phyloP scores from a whole-genome alignment of 75 land plant species.

The Larix kaempferi region DNA sequence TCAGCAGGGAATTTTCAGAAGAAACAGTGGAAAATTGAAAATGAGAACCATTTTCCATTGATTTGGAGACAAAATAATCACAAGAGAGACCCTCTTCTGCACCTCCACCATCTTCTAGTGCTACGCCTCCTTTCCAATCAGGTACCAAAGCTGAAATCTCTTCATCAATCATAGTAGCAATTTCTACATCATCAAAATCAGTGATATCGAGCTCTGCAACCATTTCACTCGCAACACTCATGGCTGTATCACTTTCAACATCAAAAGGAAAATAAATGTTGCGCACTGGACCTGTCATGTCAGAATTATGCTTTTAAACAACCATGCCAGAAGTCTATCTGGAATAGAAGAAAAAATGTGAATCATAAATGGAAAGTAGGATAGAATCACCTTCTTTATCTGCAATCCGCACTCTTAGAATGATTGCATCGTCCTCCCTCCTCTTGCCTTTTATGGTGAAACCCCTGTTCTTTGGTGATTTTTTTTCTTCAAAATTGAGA shows the following conservation, averaged over 20 bases:
- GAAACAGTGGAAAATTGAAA: slow-evolving; percentile 27
- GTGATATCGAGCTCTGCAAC: slow-evolving; percentile 72
- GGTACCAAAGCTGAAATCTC: slow-evolving; percentile 62
- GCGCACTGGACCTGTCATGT: slow-evolving; percentile 33
- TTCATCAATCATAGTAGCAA: slow-evolving; percentile 59
- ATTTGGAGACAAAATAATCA: slow-evolving; percentile 25
- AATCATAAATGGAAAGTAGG: neutral
- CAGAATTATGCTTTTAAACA: slow-evolving; percentile 7
- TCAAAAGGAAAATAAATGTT: slow-evolving; percentile 72
- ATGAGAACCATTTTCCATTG: slow-evolving; percentile 3
- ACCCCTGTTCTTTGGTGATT: slow-evolving; percentile 27
- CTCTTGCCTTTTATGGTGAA: slow-evolving; percentile 82
- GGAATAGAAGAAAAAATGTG: neutral
- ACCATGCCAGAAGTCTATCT: neutral
- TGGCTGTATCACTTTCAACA: slow-evolving; percentile 49
- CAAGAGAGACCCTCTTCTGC: slow-evolving; percentile 16
- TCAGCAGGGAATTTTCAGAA: slow-evolving; percentile 29
- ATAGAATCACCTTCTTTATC: slow-evolving; percentile 56
- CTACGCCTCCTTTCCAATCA: slow-evolving; percentile 41
- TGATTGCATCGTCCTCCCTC: slow-evolving; percentile 77
- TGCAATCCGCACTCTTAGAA: slow-evolving; percentile 74
- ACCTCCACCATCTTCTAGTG: slow-evolving; percentile 11
- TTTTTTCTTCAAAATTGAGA: neutral
- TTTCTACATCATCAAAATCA: slow-evolving; percentile 49
- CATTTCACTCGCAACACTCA: slow-evolving; percentile 77